phyloP scores from a whole-genome alignment of 2,329 filamentous ascomycete species.

The Aspergillus sp. region DNA sequence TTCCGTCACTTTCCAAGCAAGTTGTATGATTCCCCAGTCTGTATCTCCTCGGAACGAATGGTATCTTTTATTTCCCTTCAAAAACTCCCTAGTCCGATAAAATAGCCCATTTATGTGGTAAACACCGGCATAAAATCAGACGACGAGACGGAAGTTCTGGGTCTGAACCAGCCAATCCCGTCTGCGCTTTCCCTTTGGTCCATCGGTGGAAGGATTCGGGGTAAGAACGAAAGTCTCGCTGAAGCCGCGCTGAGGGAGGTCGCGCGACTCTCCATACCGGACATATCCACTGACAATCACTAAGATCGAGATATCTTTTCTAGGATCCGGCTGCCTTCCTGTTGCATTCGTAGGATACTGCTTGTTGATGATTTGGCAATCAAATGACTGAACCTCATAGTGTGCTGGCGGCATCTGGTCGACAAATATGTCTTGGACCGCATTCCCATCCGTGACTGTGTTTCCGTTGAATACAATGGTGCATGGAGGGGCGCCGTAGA shows the following conservation, averaged over 20 bases:
- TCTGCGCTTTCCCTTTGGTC: constrained; percentile 54
- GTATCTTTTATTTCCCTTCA: background rate
- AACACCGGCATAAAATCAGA: constrained; percentile 29
- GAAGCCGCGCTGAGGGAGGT: constrained; percentile 67
- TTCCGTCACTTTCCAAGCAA: constrained; percentile 3
- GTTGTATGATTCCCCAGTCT: constrained; percentile 2
- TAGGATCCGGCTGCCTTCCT: constrained; percentile 36
- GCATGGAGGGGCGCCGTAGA: constrained; percentile 64
- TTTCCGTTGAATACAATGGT: constrained; percentile 81
- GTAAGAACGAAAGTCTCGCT: constrained; percentile 79
- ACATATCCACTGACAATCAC: constrained; percentile 74
- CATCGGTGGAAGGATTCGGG: constrained; percentile 59
- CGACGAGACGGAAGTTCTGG: constrained; percentile 66
- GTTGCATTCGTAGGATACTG: constrained; percentile 59
- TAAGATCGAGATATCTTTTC: constrained; percentile 66
- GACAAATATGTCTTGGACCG: constrained; percentile 68
- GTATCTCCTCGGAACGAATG: background rate
- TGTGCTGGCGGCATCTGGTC: constrained; percentile 61
- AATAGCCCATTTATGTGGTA: background rate
- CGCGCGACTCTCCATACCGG: constrained; percentile 62
- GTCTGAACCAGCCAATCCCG: constrained; percentile 67
- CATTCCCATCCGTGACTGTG: constrained; percentile 59
- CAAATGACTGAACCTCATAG: constrained; percentile 74
- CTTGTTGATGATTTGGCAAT: constrained; percentile 75
- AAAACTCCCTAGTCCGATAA: background rate